Conservation (phyloP, 148 eudicot genomes). For the Dysphania ambrosioides region DNA sequence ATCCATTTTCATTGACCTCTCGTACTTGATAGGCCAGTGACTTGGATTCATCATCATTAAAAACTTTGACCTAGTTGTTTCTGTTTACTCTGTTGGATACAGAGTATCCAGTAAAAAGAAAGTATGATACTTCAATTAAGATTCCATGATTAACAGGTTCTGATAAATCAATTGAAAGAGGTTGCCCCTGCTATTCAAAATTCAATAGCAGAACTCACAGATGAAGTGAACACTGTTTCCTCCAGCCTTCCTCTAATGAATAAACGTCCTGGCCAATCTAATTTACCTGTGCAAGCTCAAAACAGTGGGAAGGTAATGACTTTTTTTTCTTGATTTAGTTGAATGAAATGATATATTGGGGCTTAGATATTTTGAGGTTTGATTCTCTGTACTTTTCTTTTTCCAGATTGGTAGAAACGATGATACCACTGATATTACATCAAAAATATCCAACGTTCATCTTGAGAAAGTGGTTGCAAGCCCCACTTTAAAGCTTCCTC, state of each 20-base stretch:
- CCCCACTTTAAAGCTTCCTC: constrained; percentile 86
- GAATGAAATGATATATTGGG: neutral
- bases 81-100: constrained; percentile 3
- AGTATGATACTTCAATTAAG: constrained; percentile 2
- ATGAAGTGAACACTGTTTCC: constrained; percentile 67
- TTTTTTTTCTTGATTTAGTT: constrained; percentile 18
- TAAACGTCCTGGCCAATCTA: constrained; percentile 44
- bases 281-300: constrained; percentile 69
- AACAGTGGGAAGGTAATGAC: constrained; percentile 66
- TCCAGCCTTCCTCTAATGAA: constrained; percentile 51
- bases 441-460: constrained; percentile 62
- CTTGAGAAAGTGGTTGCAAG: constrained; percentile 72
- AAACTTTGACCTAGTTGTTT: neutral
- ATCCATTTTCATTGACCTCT: neutral
- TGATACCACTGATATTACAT: constrained; percentile 62
- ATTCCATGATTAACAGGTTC: constrained; percentile 44
- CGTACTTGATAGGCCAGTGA: too few species aligned
- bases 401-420: constrained; percentile 61
- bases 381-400: constrained; percentile 13
- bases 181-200: constrained; percentile 85
- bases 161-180: constrained; percentile 83
- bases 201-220: constrained; percentile 76
- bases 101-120: neutral
- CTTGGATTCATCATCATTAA: neutral
- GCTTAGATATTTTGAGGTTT: constrained; percentile 2